Base-by-base conservation (phyloP, 2,329 filamentous ascomycete genomes). In the Colletotrichum sublineola region DNA sequence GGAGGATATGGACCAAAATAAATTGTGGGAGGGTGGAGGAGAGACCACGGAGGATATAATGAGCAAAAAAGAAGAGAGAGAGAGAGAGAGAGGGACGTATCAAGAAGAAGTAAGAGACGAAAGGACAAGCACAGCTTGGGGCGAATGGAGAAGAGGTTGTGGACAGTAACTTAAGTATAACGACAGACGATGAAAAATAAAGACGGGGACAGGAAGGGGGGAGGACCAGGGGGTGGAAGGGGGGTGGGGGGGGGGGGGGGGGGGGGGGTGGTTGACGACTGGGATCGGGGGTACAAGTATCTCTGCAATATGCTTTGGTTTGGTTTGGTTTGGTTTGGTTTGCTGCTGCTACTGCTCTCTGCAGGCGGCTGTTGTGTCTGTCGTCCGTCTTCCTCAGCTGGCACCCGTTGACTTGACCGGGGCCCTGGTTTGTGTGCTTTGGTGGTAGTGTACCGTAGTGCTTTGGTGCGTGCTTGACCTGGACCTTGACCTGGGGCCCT, bases 131-230 rank as follows among this genome's bases (percentile, higher is more conserved):
- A 65, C 69, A 69, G 69, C 66, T 72, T 72, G 40, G 40, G 66
- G 40, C 24, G 38, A 33, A 58, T 42, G 46, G 55, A 72, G 8
- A 48, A 48, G 66, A 64, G 69, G 69, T 69, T 72, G 60, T 69
- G 69, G 55, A 68, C 63, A 69, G 66, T 64, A 72, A 48, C 66
- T 72, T 69, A 69, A 64, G 66, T 72, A 72, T 60, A 72, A 69
- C 66, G 55, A 72, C 60, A 55, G 60, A 68, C 66, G 60, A 72
- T 42, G 66, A 69, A 48, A 48, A 62, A 61, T 60, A 64, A 55
- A 71, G 62, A 71, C 61, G 48, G 48, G 48, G 48, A 56, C 31
- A 55, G 44, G 58, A 62, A 44, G 24, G 44, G 62, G 48, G 48
- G 38, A 46, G 29, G 68, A 67, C 24, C 20, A 36, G 56, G 44